Evolutionary conservation across 73 alveolate species (phyloP).

Genomic region (Paramecium tetraurelia): DNA sequence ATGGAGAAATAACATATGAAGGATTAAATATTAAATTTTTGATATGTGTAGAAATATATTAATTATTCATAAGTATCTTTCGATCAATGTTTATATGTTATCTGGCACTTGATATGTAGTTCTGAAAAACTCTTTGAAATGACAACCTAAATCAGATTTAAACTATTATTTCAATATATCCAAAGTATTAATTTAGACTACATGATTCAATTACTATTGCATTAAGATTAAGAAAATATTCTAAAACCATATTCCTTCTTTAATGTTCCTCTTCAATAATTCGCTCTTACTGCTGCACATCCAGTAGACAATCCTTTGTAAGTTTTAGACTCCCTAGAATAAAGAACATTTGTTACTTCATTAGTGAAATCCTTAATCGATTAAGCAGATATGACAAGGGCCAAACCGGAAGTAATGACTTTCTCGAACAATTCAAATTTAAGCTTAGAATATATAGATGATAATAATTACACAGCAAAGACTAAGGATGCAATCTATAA

Average conservation of each 20-base stretch:
- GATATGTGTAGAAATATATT: background rate
- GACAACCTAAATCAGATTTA: background rate
- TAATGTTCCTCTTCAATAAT: background rate
- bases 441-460: background rate
- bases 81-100: background rate
- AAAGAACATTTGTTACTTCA: background rate
- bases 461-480: background rate
- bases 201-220: background rate
- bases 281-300: background rate
- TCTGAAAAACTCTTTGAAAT: background rate
- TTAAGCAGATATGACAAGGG: background rate
- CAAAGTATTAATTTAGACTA: background rate
- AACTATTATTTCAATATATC: background rate
- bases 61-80: background rate
- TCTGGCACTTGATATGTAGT: background rate
- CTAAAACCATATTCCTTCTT: background rate
- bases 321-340: background rate
- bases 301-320: constrained; percentile 6
- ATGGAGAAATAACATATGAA: background rate
- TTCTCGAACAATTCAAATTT: background rate
- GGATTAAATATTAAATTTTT: background rate
- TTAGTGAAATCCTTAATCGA: background rate
- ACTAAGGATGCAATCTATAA: background rate
- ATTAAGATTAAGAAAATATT: background rate
- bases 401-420: background rate